These are phyloP conservation scores for Neopestalotiopsis rosae DNA, from an alignment of 2,329 filamentous ascomycete genomes.

Conservation along the genomic window DNA sequence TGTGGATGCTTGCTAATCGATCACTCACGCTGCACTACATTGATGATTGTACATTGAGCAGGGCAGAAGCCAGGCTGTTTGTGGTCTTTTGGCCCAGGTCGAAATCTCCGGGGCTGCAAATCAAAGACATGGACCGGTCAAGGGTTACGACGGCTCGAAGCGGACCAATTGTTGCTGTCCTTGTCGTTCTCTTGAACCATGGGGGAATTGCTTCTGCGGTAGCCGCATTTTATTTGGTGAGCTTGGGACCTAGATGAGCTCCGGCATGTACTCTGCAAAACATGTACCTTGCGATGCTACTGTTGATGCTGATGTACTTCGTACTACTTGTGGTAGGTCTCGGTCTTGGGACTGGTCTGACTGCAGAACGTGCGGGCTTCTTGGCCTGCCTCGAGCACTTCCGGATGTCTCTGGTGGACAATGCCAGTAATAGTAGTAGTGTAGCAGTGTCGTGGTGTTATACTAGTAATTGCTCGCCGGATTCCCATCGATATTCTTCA, in stretches of 20 bases:
- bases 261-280: too few species aligned
- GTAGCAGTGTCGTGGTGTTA: neutral
- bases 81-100: neutral
- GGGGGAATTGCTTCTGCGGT: neutral
- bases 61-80: neutral
- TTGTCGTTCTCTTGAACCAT: neutral
- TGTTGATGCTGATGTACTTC: too few species aligned
- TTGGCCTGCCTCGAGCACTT: neutral
- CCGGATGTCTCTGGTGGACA: neutral
- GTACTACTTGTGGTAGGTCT: too few species aligned
- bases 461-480: neutral
- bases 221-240: neutral
- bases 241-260: neutral
- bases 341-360: too few species aligned
- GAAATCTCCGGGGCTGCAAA: neutral
- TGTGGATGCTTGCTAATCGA: neutral
- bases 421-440: neutral
- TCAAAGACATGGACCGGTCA: constrained; percentile 3
- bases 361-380: too few species aligned
- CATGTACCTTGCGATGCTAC: too few species aligned
- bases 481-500: neutral
- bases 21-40: neutral
- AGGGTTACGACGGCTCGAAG: neutral
- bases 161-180: neutral
- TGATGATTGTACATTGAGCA: neutral